Conservation (phyloP, 768 basidiomycete species). For the Leucosporidium yakuticum region DNA sequence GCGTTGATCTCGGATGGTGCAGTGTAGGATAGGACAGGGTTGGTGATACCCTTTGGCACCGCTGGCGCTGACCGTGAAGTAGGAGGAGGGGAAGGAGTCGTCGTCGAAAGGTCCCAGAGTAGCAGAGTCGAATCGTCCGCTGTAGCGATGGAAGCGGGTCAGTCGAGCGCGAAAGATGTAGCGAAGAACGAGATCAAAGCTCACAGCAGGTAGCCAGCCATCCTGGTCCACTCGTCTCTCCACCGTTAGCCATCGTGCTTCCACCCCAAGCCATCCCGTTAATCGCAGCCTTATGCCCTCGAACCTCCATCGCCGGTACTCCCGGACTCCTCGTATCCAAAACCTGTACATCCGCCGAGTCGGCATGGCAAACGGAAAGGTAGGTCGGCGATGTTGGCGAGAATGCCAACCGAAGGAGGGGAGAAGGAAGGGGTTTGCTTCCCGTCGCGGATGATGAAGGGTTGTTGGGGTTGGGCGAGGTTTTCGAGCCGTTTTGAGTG, state of each 20-base stretch:
- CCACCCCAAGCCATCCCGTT: slow-evolving; percentile 89
- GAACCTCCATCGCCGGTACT: slow-evolving; percentile 84
- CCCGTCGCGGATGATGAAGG: slow-evolving; percentile 31
- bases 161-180: neutral
- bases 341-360: slow-evolving; percentile 80
- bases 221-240: slow-evolving; percentile 83
- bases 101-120: slow-evolving; percentile 74
- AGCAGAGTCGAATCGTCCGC: slow-evolving; percentile 92
- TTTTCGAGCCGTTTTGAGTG: neutral
- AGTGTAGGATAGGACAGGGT: slow-evolving; percentile 79
- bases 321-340: slow-evolving; percentile 97
- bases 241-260: slow-evolving; percentile 55
- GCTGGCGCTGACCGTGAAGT: slow-evolving; percentile 45
- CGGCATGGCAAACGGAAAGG: slow-evolving; percentile 95
- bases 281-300: slow-evolving; percentile 71
- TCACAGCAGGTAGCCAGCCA: slow-evolving; percentile 38
- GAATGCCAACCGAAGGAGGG: slow-evolving; percentile 80
- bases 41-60: slow-evolving; percentile 58
- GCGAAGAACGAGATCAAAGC: neutral
- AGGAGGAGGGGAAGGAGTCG: slow-evolving; percentile 50
- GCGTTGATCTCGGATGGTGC: slow-evolving; percentile 71
- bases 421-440: slow-evolving; percentile 52
- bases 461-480: neutral
- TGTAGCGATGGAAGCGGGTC: slow-evolving; percentile 41
- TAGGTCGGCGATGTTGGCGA: slow-evolving; percentile 88